Base-by-base conservation (phyloP, 495 filamentous ascomycete species). In the Hypoxylon perforatum region DNA sequence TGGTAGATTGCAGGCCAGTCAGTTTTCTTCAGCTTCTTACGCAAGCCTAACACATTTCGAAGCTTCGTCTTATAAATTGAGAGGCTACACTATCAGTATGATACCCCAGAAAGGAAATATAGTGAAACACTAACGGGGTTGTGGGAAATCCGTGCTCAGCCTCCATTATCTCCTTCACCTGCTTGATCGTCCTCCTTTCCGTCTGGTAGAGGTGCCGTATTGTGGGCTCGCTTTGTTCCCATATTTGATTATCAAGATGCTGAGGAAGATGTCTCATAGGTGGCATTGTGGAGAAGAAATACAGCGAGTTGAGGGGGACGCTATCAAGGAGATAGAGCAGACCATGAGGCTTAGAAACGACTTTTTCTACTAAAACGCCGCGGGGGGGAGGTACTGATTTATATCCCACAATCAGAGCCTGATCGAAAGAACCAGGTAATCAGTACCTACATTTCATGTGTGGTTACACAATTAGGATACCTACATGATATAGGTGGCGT, bases 41-140 rank as follows among this genome's bases (percentile, higher is more conserved):
- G 67, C 10, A 70, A 17, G 11, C 47, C 15, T 18, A 70, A 30
- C 17, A 25, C 53, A 23, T 70, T 59, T 11, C 66, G 54, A 22
- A 73, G 63, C 22, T 64, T 73, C 7, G 51, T 61, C 39, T 73
- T 62, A 17, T 70, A 73, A n/a, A 51, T 70, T 12, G 55, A 64
- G 11, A 61, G 55, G 3, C 70, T 72, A 21, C 50, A 36, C 8
- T 22, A 33, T 57, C 4, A 17, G n/a, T 19, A 19, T 19, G 8
- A 7, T 1, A 15, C 6, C 15, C 3, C 17, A 14, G 12, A 4
- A 41, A 15, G 23, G 8, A 0, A 8, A 25, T n/a, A n/a, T n/a
- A n/a, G n/a, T 23, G 9, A 41, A 7, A 11, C 23, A 42, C 55
- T 12, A 44, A 65, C 63, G 63, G 56, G 4, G 44, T 44, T 3